phyloP scores from a whole-genome alignment of 345 rosid genomes.

The Conringia planisiliqua region DNA sequence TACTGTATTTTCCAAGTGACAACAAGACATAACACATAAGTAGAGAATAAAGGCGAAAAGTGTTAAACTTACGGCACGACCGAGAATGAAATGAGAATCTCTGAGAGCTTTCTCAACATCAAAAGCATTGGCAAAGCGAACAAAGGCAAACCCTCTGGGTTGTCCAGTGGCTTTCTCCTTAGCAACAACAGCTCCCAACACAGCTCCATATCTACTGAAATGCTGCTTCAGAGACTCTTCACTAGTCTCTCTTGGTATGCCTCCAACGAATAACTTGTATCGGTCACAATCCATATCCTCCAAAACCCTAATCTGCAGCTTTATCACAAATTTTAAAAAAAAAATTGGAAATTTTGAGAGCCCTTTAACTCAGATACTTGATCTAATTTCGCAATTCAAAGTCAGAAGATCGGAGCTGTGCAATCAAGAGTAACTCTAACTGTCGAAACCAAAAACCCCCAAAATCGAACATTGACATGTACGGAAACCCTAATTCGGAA shows the following conservation, averaged over 20 bases:
- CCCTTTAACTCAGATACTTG: not conserved
- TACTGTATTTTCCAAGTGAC: not conserved
- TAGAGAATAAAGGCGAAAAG: not conserved
- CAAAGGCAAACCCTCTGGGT: conserved; percentile 74
- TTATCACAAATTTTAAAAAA: not conserved
- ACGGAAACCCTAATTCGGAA: conserved; percentile 20
- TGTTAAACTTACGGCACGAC: conserved; percentile 57
- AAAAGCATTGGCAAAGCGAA: conserved; percentile 50
- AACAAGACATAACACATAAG: not conserved
- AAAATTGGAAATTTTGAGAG: not conserved
- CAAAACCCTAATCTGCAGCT: conserved; percentile 31
- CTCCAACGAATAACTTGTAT: conserved; percentile 67
- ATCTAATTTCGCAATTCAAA: conserved; percentile 3
- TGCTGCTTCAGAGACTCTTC: conserved; percentile 53
- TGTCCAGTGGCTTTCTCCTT: conserved; percentile 42
- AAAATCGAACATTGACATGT: conserved; percentile 5
- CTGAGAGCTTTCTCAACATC: conserved; percentile 55
- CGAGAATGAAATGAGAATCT: conserved; percentile 59
- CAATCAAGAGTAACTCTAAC: not conserved
- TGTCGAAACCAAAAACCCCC: conserved; percentile 1
- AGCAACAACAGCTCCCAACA: conserved; percentile 48
- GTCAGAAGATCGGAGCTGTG: not conserved
- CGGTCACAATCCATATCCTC: conserved; percentile 49
- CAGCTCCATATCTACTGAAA: conserved; percentile 67
- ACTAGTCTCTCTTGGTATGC: conserved; percentile 54